A percentile compares a stretch with the other conserved stretches of the same genome.
phyloP scores from a whole-genome alignment of 2,329 filamentous ascomycete genomes.

The Bisporella sp. region DNA sequence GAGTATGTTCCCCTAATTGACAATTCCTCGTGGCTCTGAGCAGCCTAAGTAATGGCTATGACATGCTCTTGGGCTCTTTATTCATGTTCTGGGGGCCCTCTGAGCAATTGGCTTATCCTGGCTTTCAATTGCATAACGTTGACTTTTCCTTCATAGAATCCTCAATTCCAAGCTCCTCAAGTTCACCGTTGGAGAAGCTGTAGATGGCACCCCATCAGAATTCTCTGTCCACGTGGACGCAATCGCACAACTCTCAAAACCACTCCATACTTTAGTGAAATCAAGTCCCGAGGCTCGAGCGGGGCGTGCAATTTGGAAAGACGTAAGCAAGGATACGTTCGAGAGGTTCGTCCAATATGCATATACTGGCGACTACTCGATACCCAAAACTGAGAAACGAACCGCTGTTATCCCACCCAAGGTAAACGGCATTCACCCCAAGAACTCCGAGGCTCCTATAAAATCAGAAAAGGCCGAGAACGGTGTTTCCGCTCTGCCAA shows the following conservation, averaged over 20 bases:
- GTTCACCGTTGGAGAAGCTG: conserved; percentile 15
- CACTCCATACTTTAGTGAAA: conserved; percentile 9
- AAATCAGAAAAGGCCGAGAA: not conserved
- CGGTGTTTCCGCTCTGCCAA: not conserved
- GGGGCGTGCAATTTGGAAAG: conserved; percentile 7
- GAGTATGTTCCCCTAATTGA: too few species aligned
- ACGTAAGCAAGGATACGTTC: conserved; percentile 16
- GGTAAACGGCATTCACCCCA: not conserved
- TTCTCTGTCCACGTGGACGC: conserved; percentile 16
- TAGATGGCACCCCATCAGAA: conserved; percentile 11
- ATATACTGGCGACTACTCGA: conserved; percentile 16
- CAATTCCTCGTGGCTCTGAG: too few species aligned
- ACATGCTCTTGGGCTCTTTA: too few species aligned
- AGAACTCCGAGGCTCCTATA: not conserved
- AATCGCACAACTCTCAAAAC: conserved; percentile 14
- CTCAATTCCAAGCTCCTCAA: conserved; percentile 14
- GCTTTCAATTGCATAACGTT: not conserved
- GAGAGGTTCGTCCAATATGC: conserved; percentile 17
- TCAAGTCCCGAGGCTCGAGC: conserved; percentile 2
- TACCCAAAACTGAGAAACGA: not conserved
- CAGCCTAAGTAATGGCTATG: too few species aligned
- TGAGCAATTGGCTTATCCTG: too few species aligned
- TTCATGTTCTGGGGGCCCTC: too few species aligned
- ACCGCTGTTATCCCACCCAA: not conserved
- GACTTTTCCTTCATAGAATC: conserved; percentile 8